These are phyloP conservation scores for Gossypium thurberi DNA, from an alignment of 345 rosid genomes.

Conservation along the genomic window DNA sequence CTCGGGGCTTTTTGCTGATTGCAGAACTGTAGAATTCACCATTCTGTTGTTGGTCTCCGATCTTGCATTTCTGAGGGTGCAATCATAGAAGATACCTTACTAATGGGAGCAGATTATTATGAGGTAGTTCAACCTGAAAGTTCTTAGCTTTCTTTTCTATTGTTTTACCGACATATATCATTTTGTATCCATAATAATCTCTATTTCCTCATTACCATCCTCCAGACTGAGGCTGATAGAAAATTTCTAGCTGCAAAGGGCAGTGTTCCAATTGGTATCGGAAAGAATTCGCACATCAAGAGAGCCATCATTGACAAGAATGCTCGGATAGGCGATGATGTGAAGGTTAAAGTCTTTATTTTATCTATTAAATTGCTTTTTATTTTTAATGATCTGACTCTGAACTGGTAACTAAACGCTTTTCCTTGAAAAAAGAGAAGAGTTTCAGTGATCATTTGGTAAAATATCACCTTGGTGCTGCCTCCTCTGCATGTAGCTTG, in stretches of 20 bases:
- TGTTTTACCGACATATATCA: not conserved
- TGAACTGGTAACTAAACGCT: no score
- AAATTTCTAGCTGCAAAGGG: constrained; percentile 44
- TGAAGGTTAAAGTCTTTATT: constrained; percentile 44
- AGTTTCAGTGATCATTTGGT: no score
- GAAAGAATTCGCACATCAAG: constrained; percentile 78
- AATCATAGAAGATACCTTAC: constrained; percentile 72
- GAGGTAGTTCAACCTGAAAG: not conserved
- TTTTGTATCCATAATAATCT: not conserved
- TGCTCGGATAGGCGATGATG: constrained; percentile 83
- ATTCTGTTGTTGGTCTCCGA: constrained; percentile 87
- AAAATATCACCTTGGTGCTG: no score
- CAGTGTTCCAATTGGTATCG: constrained; percentile 84
- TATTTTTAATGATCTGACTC: not conserved
- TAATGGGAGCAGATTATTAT: constrained; percentile 93
- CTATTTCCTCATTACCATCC: not conserved
- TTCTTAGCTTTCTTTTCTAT: not conserved
- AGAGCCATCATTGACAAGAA: constrained; percentile 95
- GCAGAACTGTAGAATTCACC: constrained; percentile 78
- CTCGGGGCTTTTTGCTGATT: not conserved
- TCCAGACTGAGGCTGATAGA: constrained; percentile 6
- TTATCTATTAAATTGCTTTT: not conserved
- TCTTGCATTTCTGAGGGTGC: constrained; percentile 96
- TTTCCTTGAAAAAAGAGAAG: no score
- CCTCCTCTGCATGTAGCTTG: no score